phyloP scores from a whole-genome alignment of 2,329 filamentous ascomycete genomes.

The Pseudogymnoascus sp. region DNA sequence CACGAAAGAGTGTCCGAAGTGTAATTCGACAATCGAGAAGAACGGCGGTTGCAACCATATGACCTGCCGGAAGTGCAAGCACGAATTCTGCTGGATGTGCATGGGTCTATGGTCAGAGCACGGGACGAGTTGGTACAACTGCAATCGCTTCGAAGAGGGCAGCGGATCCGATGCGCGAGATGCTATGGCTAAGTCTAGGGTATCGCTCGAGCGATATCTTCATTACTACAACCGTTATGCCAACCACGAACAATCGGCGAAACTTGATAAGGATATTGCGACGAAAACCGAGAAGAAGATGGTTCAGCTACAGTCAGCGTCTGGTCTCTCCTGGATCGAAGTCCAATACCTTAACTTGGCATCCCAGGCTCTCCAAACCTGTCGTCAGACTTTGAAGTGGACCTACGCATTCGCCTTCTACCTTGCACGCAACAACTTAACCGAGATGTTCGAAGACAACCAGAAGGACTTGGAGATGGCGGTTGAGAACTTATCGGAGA shows the following conservation, averaged over 20 bases:
- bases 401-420: conserved; percentile 99
- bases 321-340: conserved; percentile 98
- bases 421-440: conserved; percentile 88
- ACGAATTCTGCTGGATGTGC: conserved; percentile 99
- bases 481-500: conserved; percentile 92
- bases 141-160: conserved; percentile 95
- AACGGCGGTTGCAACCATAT: conserved; percentile 98
- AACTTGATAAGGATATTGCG: conserved; percentile 92
- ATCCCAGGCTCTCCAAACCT: conserved; percentile 88
- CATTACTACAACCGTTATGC: conserved; percentile 99
- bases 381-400: conserved; percentile 98
- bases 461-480: conserved; percentile 97
- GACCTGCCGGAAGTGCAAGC: conserved; percentile 91
- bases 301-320: conserved; percentile 87
- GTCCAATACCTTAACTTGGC: conserved; percentile 94
- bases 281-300: conserved; percentile 98
- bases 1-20: conserved; percentile 96
- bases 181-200: conserved; percentile 82
- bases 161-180: conserved; percentile 84
- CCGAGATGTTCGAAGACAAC: conserved; percentile 97
- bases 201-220: conserved; percentile 89
- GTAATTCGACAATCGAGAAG: conserved; percentile 96
- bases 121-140: conserved; percentile 99
- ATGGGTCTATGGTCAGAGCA: conserved; percentile 99
- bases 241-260: conserved; percentile 96